Conservation (phyloP, 2,329 filamentous ascomycete genomes). For the Claviceps capensis region DNA sequence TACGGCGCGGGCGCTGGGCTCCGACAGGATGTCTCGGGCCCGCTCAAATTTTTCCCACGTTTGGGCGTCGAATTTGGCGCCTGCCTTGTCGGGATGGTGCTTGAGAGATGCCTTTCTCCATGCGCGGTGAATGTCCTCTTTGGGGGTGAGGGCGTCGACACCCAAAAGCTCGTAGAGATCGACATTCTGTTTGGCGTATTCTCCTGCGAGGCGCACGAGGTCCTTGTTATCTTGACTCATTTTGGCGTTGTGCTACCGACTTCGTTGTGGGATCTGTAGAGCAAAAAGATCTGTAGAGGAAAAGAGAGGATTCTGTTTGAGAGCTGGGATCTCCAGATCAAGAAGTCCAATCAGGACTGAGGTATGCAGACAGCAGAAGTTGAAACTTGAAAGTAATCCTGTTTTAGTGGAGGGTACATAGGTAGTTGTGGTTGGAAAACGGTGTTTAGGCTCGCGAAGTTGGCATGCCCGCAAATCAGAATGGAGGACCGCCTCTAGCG, state of each 20-base stretch:
- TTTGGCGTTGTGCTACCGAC: constrained; percentile 6
- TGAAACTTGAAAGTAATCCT: too few relatives aligned
- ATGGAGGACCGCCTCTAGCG: too few relatives aligned
- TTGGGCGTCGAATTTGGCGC: constrained; percentile 57
- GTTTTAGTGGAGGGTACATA: too few relatives aligned
- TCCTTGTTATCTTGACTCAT: constrained; percentile 31
- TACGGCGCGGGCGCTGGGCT: constrained; percentile 53
- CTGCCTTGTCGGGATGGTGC: constrained; percentile 87
- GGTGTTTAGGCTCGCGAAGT: too few relatives aligned
- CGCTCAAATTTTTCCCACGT: constrained; percentile 78
- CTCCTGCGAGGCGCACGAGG: constrained; percentile 38
- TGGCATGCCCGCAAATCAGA: too few relatives aligned
- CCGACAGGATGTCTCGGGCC: constrained; percentile 71
- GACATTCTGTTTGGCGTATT: constrained; percentile 45
- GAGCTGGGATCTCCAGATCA: too few relatives aligned
- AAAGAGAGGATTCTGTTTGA: neutral
- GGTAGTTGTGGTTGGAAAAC: too few relatives aligned
- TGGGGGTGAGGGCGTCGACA: constrained; percentile 48
- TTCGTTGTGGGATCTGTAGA: too few relatives aligned
- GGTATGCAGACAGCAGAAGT: too few relatives aligned
- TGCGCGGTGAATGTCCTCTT: constrained; percentile 66
- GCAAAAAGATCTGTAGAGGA: too few relatives aligned
- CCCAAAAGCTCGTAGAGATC: constrained; percentile 71
- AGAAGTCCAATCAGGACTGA: too few relatives aligned
- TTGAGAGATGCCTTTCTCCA: constrained; percentile 79